Percentiles rank a stretch among this genome's conserved stretches.
Evolutionary conservation across 768 basidiomycete genomes (phyloP).

Genomic region (Boletus subparvulus): DNA sequence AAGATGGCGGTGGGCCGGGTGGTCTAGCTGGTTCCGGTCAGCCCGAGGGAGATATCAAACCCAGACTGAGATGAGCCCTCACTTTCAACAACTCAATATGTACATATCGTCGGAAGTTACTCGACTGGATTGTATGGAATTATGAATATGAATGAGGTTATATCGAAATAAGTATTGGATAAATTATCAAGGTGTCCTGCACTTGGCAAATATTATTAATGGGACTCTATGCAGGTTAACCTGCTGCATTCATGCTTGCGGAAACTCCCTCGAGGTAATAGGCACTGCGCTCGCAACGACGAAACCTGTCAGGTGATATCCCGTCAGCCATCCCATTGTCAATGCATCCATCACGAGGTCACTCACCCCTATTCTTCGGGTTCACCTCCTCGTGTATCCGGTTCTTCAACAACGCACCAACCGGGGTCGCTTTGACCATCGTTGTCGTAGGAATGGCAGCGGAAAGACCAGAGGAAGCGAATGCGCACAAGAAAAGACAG

Average conservation of each 20-base stretch:
- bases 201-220: too few relatives aligned
- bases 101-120: too few relatives aligned
- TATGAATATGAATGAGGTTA: too few relatives aligned
- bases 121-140: too few relatives aligned
- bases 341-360: not conserved
- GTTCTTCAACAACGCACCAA: slow-evolving; percentile 19
- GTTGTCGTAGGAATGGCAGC: slow-evolving; percentile 8
- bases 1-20: slow-evolving; percentile 2
- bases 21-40: too few relatives aligned
- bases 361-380: slow-evolving; percentile 14
- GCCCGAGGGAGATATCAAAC: too few relatives aligned
- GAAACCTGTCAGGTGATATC: not conserved
- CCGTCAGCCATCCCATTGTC: slow-evolving; percentile 3
- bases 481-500: slow-evolving; percentile 14
- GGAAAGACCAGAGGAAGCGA: slow-evolving; percentile 17
- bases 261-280: too few relatives aligned
- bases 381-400: slow-evolving; percentile 21
- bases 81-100: too few relatives aligned
- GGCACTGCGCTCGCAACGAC: not conserved
- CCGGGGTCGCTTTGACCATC: not conserved
- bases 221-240: too few relatives aligned
- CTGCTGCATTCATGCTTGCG: not conserved
- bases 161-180: too few relatives aligned
- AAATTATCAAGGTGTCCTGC: too few relatives aligned
- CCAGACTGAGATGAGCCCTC: too few relatives aligned